phyloP scores from a whole-genome alignment of 2,329 filamentous ascomycete species.

The Claviceps capensis region DNA sequence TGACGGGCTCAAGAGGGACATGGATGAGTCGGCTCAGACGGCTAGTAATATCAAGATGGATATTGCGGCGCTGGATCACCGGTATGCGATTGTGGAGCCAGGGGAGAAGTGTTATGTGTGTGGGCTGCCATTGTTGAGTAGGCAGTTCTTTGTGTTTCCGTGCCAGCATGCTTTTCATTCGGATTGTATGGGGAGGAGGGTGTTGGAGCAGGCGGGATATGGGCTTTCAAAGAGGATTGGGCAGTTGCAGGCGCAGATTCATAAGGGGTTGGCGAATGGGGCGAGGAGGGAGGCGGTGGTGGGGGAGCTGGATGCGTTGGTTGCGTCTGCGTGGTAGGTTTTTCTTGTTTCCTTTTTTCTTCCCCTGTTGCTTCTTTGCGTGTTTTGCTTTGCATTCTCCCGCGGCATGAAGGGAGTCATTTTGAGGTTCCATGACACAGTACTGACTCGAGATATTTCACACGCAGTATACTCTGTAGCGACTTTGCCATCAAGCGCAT shows the following conservation, averaged over 20 bases:
- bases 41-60: conserved; percentile 84
- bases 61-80: conserved; percentile 69
- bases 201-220: conserved; percentile 67
- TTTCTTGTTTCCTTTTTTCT: not conserved
- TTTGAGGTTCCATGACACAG: too few relatives aligned
- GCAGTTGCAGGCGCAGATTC: conserved; percentile 74
- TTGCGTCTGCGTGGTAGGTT: conserved; percentile 74
- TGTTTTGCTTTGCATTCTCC: not conserved
- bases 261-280: conserved; percentile 57
- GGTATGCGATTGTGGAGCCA: conserved; percentile 93
- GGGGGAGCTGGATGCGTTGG: conserved; percentile 78
- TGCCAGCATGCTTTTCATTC: conserved; percentile 97
- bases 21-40: conserved; percentile 86
- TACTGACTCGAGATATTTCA: too few relatives aligned
- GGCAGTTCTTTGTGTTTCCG: conserved; percentile 96
- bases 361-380: not conserved
- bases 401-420: too few relatives aligned
- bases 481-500: conserved; percentile 91
- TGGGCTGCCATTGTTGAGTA: conserved; percentile 67
- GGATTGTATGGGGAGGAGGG: conserved; percentile 77
- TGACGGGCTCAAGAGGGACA: conserved; percentile 75
- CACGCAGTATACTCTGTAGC: conserved; percentile 70
- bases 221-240: conserved; percentile 67
- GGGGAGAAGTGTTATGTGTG: conserved; percentile 91
- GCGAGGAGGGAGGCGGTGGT: conserved; percentile 69